phyloP scores from a whole-genome alignment of 2,329 filamentous ascomycete genomes.

The Talaromyces sp. region DNA sequence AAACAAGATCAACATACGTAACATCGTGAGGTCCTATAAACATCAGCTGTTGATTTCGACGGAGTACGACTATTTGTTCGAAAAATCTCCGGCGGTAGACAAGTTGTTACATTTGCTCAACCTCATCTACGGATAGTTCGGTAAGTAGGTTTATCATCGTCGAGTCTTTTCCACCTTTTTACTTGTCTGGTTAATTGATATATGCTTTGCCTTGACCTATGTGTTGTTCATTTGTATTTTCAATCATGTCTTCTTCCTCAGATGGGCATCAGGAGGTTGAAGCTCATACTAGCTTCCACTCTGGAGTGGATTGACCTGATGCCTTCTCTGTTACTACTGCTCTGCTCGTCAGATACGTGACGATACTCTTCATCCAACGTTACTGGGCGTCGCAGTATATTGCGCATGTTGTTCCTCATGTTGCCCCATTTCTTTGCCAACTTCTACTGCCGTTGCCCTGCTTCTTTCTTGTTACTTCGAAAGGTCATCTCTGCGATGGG shows the following conservation, averaged over 20 bases:
- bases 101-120: constrained; percentile 18
- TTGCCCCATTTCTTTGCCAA: neutral
- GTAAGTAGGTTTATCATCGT: constrained; percentile 11
- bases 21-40: constrained; percentile 18
- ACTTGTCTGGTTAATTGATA: neutral
- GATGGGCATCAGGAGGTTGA: neutral
- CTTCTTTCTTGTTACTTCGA: neutral
- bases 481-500: too few species aligned
- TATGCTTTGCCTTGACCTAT: neutral
- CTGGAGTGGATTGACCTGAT: neutral
- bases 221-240: neutral
- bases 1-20: constrained; percentile 18
- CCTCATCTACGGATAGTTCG: neutral
- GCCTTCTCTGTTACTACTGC: neutral
- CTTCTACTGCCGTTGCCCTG: neutral
- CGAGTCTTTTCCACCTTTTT: neutral
- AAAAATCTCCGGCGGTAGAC: constrained; percentile 12
- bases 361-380: neutral
- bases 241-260: neutral
- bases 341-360: neutral
- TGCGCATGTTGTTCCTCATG: neutral
- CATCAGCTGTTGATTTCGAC: constrained; percentile 8
- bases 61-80: constrained; percentile 15
- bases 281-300: neutral
- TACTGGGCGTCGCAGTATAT: neutral